A percentile compares a stretch with the other conserved stretches of the same genome.
Conservation (phyloP, 2,329 filamentous ascomycete genomes). For the Sordariomycetes sp. region DNA sequence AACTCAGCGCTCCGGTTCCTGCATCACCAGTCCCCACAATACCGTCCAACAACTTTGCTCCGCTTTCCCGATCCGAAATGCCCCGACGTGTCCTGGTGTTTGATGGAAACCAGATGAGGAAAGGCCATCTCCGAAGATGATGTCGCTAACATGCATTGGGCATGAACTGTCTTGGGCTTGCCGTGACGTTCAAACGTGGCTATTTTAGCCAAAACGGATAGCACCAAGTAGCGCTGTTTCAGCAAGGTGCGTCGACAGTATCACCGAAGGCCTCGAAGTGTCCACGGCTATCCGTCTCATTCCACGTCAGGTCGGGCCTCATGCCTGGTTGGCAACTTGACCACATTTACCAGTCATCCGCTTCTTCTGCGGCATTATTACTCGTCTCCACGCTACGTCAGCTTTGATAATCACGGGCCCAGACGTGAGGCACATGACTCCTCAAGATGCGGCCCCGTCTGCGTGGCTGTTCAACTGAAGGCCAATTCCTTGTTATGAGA, state of each 20-base stretch:
- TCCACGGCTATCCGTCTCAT: too few relatives aligned
- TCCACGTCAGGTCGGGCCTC: too few relatives aligned
- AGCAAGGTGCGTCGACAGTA: neutral
- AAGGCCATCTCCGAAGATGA: neutral
- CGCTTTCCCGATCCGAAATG: too few relatives aligned
- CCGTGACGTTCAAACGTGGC: slow-evolving; percentile 3
- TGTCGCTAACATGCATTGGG: neutral
- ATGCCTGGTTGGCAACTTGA: too few relatives aligned
- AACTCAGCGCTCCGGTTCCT: too few relatives aligned
- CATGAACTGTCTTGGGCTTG: neutral
- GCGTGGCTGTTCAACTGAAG: neutral
- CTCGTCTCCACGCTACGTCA: neutral
- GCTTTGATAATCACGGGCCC: neutral
- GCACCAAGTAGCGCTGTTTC: neutral
- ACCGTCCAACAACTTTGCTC: too few relatives aligned
- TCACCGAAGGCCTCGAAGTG: too few relatives aligned
- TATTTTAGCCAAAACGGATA: slow-evolving; percentile 4
- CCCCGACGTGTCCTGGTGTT: too few relatives aligned
- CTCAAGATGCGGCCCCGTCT: neutral
- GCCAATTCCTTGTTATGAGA: neutral
- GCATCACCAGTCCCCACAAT: too few relatives aligned
- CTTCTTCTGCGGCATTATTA: neutral
- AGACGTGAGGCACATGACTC: neutral
- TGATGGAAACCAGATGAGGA: neutral
- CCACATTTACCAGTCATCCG: too few relatives aligned